Evolutionary conservation across 164 flowering plant species (phyloP).

Genomic region (Litsea cubeba): DNA sequence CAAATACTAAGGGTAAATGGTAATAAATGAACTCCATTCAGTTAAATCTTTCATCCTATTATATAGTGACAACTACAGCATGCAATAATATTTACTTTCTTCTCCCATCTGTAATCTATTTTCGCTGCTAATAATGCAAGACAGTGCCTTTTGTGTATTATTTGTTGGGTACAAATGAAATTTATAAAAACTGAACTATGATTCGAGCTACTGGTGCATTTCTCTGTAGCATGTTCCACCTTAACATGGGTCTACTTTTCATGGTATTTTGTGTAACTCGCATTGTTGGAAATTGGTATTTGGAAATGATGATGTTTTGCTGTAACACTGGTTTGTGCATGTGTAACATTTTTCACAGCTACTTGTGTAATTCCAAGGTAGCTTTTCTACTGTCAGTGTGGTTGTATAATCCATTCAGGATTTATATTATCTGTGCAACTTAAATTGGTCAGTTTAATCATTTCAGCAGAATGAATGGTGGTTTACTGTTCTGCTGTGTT

Average conservation of each 20-base stretch:
- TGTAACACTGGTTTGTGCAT: neutral
- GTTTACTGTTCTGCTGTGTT: neutral
- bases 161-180: constrained; percentile 14
- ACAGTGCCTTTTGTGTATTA: constrained; percentile 38
- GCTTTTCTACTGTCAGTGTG: neutral
- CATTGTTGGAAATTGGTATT: neutral
- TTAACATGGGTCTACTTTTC: too few species aligned
- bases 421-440: neutral
- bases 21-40: neutral
- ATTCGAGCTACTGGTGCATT: too few species aligned
- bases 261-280: neutral
- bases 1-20: neutral
- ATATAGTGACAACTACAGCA: neutral
- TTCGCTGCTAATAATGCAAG: constrained; percentile 34
- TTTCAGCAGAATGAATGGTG: neutral
- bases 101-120: constrained; percentile 1
- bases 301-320: neutral
- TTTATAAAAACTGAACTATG: neutral
- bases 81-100: neutral
- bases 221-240: neutral
- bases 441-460: neutral
- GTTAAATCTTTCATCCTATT: neutral
- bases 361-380: neutral
- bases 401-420: neutral
- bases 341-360: neutral